These are phyloP conservation scores for Nigrospora osmanthi DNA, from an alignment of 2,329 filamentous ascomycete genomes.

Conservation along the genomic window DNA sequence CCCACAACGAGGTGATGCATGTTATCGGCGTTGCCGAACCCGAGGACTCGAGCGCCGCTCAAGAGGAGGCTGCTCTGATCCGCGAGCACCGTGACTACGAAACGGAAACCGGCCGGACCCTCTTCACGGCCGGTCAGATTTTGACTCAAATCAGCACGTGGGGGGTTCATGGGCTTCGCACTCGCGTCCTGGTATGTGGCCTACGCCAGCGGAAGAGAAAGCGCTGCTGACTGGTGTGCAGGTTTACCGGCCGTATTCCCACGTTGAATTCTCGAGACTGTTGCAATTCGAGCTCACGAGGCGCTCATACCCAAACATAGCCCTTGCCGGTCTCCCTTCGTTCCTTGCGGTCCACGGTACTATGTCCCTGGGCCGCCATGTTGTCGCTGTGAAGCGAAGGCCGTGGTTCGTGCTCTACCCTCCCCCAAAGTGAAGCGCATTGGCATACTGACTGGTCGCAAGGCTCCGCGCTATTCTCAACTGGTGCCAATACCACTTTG, in stretches of 20 bases:
- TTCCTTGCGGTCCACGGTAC: not conserved
- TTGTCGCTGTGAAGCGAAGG: constrained; percentile 5
- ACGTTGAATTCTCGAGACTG: constrained; percentile 39
- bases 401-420: constrained; percentile 14
- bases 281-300: constrained; percentile 22
- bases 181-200: constrained; percentile 41
- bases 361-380: not conserved
- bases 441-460: constrained; percentile 4
- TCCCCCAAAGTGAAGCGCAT: too few species aligned
- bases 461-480: constrained; percentile 15
- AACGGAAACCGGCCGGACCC: constrained; percentile 31
- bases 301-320: constrained; percentile 22
- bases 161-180: constrained; percentile 43
- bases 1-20: constrained; percentile 57
- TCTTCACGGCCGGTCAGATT: constrained; percentile 25
- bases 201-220: not conserved
- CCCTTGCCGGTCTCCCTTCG: constrained; percentile 31
- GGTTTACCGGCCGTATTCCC: constrained; percentile 44
- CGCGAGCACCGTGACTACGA: constrained; percentile 39
- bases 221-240: constrained; percentile 11
- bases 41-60: constrained; percentile 34
- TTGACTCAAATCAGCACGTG: constrained; percentile 38
- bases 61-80: constrained; percentile 27
- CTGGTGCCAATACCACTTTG: constrained; percentile 41
- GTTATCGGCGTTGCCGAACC: constrained; percentile 56